Base-by-base conservation (phyloP, 73 alveolate genomes). In the Tetrahymena borealis region DNA sequence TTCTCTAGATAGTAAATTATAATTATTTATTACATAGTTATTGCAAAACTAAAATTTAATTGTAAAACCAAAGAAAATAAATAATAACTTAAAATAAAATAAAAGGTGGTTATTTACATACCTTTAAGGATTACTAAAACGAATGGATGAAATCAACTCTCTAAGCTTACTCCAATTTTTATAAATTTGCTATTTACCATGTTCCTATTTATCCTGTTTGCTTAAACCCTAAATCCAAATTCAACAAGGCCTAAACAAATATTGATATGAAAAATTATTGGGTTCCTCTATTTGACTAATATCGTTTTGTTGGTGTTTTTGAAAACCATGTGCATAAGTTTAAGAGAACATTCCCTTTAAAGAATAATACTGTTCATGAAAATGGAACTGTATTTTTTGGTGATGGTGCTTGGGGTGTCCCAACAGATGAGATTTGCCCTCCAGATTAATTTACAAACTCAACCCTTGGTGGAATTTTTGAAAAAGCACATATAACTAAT, bases 331-430 rank as follows among this genome's bases (percentile, higher is more conserved):
- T 91, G 28, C 97, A 95, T 85, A 78, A 92, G 35, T 91, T 78
- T 78, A 95, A 95, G 78, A 91, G 97, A 91, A 95, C 97, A 32
- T 91, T 78, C 42, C 94, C 95, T 2, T 33, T 95, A 35, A 95
- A 91, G 38, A 40, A 91, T 33, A 94, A 93, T 13, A 91, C 79
- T 36, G 78, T 43, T 20, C 94, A 90, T 16, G 94, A 42, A 3
- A 78, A 79, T 12, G 97, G 97, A n/a, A 95, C 97, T 24, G 95
- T 95, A 0, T 95, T 93, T 79, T 42, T 95, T 39, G 97, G 97
- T 24, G 97, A 95, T 91, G 97, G 97, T 32, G 77, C 93, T 33
- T 91, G 78, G 95, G 96, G 93, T 31, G 79, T 92, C n/a, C 90
- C 78, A 91, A 92, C 90, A 20, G 91, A 35, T 0, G 78, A 79